Evolutionary conservation across 345 rosid genomes (phyloP), one percentile per base, ranked within the genome.

Genomic region (Clausena lansium): DNA sequence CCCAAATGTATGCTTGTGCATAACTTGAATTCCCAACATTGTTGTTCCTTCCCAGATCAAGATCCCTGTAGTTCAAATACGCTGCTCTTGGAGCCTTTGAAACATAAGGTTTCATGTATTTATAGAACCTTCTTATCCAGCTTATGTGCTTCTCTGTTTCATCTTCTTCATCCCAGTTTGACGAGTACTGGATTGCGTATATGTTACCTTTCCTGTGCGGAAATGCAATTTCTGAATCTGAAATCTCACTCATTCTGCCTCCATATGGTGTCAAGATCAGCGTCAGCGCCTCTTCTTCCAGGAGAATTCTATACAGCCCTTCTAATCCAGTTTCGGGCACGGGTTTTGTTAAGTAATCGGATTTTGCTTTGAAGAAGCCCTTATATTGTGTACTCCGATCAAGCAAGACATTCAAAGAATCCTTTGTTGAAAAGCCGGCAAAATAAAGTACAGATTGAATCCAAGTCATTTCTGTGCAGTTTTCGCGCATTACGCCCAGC

Each of bases 1-100:
- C 95, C 28, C 89, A 89, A 65, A 77, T 64, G 57, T 77, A 82
- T n/a, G 89, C 93, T 33, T 89, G 79, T 39, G 41, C 77, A 36
- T 80, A 91, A 75, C 86, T 84, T 71, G 83, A 82, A 3, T 47
- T 63, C 0, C 83, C 83, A 1, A 67, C 71, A 0, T 25, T 65
- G 52, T 36, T 76, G 52, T 86, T 85, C 50, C 62, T 70, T 30
- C 98, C 96, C 2, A 91, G 75, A 47, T 93, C 93, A 63, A 92
- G 79, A 82, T 93, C 97, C 54, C 94, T 90, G 36, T 90, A 91
- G 66, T 83, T 87, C 22, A 91, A 61, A 59, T 80, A 93, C 20
- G 96, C 88, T 11, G 76, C 83, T 39, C 98, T 88, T 1, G 94
- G 96, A 4, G 85, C 83, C 77, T 89, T 90, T 6, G 96, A 86